These are phyloP conservation scores for Chondrostereum purpureum DNA, from an alignment of 1,284 basidiomycete genomes.

Conservation along the genomic window DNA sequence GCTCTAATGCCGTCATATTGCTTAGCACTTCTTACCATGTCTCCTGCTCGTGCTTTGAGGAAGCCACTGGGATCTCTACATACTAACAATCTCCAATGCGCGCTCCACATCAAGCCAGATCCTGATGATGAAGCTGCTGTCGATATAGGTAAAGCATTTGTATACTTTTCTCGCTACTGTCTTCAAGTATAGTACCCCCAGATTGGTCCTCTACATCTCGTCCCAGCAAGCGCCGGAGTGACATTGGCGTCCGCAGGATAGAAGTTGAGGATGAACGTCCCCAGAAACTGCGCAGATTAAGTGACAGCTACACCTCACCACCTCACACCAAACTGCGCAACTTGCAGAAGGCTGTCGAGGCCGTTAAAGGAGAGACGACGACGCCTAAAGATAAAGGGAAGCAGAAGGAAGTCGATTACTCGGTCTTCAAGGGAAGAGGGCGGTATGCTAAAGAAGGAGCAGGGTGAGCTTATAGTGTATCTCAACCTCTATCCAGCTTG, in stretches of 20 bases:
- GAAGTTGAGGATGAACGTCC: not conserved
- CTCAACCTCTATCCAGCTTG: not conserved
- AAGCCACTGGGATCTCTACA: too few relatives aligned
- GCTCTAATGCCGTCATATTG: too few relatives aligned
- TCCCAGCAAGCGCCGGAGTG: not conserved
- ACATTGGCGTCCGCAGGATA: not conserved
- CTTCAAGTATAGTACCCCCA: too few relatives aligned
- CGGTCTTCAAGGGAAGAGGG: slow-evolving; percentile 43
- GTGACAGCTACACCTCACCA: not conserved
- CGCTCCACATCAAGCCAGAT: too few relatives aligned
- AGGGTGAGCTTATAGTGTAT: not conserved
- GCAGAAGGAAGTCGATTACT: slow-evolving; percentile 31
- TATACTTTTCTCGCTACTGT: too few relatives aligned
- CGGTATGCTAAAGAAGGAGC: slow-evolving; percentile 32
- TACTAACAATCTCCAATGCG: too few relatives aligned
- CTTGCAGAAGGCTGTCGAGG: not conserved
- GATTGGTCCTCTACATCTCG: not conserved
- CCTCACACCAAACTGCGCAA: not conserved
- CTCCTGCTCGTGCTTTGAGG: not conserved
- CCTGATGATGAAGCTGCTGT: too few relatives aligned
- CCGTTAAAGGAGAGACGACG: slow-evolving; percentile 10
- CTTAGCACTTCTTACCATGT: not conserved
- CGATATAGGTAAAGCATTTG: too few relatives aligned
- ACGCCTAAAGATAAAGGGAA: slow-evolving; percentile 6
- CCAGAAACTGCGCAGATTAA: slow-evolving; percentile 4